Base-by-base conservation (phyloP, 192 early-diverging fungal species). In the Coemansia reversa region DNA sequence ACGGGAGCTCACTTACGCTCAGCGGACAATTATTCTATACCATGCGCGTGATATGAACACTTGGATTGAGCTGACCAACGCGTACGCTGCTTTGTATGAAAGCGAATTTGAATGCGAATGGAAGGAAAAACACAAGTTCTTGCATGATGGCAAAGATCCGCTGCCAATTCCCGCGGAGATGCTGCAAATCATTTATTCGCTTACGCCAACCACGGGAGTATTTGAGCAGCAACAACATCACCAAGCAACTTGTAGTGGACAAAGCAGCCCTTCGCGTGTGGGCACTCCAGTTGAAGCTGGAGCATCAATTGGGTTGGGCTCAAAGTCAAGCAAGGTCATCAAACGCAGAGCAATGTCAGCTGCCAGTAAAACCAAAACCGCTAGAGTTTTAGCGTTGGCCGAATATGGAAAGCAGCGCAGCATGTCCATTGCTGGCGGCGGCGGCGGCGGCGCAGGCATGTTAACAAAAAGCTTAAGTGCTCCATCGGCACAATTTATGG, bases 71-170 rank as follows among this genome's bases (percentile, higher is more conserved):
- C 27, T 79, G 0, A 54, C 66, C 24, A 20, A 67, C 2, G 71
- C 67, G 12, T 79, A 79, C 25, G 51, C 57, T 1, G 51, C 35
- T 48, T 48, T 74, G 49, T 62, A 70, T 49, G 29, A 50, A 33
- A 32, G 12, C 11, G 42, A 62, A 27, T 68, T 49, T 32, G 24
- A 56, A 11, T 28, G n/a, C 3, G 22, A 27, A 9, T 77, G 75
- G 75, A 27, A 51, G 9, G 56, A 71, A 16, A 71, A 60, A 57
- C 48, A 39, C 65, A 76, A 72, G 66, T 77, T 72, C 54, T 4
- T 68, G 24, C 29, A 32, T 22, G 49, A 45, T 8, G 29, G 29
- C 12, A 49, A 47, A 12, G 35, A 23, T 0, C n/a, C 56, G 1
- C 54, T 65, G 7, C 18, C 51, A 7, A 58, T 76, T 20, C 63